A percentile compares a stretch with the other conserved stretches of the same genome.
These are phyloP conservation scores for Inga oerstediana DNA, from an alignment of 306 rosid genomes.

Conservation along the genomic window DNA sequence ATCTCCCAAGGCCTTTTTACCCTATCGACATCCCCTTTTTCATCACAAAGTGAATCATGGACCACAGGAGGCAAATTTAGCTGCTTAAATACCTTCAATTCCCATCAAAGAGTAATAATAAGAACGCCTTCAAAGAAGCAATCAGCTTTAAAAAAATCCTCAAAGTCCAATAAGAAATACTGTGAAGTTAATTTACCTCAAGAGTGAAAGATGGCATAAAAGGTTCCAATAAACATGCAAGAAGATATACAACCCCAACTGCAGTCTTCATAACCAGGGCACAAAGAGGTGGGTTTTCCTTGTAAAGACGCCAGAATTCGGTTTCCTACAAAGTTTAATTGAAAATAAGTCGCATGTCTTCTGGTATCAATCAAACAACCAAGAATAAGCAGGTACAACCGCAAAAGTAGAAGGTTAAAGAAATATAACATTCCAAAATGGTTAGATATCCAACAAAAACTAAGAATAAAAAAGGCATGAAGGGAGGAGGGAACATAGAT, in stretches of 20 bases:
- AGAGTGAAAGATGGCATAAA: conserved; percentile 85
- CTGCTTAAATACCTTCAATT: conserved; percentile 81
- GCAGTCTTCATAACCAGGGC: conserved; percentile 84
- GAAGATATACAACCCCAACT: conserved; percentile 81
- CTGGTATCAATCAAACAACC: background rate
- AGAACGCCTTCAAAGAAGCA: conserved; percentile 24
- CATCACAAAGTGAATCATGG: conserved; percentile 69
- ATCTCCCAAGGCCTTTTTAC: conserved; percentile 80
- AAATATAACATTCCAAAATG: conserved; percentile 7
- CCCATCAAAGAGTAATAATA: conserved; percentile 19
- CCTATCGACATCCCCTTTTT: conserved; percentile 71
- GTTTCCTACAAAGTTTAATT: conserved; percentile 54
- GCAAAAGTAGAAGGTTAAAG: background rate
- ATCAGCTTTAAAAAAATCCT: background rate
- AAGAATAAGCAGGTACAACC: background rate
- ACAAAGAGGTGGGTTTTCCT: conserved; percentile 73
- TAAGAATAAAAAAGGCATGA: background rate
- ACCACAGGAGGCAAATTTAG: conserved; percentile 65
- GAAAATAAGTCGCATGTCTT: background rate
- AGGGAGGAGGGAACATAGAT: background rate
- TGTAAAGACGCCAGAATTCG: conserved; percentile 90
- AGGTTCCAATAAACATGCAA: conserved; percentile 88
- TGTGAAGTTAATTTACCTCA: conserved; percentile 56
- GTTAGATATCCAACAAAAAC: background rate
- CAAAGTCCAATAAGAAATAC: background rate